These are phyloP conservation scores for Monosporascus sp. DNA, from an alignment of 2,329 filamentous ascomycete species.

Conservation along the genomic window DNA sequence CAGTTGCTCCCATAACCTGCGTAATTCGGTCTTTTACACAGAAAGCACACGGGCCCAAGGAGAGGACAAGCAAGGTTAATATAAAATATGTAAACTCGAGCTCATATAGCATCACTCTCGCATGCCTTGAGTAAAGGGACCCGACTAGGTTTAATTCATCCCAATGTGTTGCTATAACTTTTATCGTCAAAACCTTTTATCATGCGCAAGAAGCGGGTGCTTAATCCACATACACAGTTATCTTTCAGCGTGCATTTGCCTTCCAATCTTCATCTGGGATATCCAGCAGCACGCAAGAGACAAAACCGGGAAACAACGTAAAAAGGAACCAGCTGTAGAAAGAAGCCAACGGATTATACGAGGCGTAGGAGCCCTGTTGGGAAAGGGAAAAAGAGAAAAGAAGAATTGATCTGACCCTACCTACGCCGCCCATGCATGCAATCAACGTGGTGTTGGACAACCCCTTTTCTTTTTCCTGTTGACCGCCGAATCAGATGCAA, in stretches of 20 bases:
- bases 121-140: background rate
- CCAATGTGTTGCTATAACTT: background rate
- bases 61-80: background rate
- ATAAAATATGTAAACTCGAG: background rate
- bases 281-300: too few relatives aligned
- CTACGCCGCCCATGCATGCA: background rate
- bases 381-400: background rate
- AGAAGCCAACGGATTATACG: background rate
- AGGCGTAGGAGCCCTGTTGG: too few relatives aligned
- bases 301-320: too few relatives aligned
- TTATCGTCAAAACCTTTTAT: background rate
- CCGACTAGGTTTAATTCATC: background rate
- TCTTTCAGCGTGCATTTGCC: too few relatives aligned
- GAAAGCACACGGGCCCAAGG: background rate
- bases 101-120: background rate
- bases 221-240: too few relatives aligned
- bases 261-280: too few relatives aligned
- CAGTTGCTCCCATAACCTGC: background rate
- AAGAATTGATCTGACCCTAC: background rate
- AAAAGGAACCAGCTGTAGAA: background rate
- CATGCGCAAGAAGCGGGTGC: too few relatives aligned
- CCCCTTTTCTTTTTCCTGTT: background rate
- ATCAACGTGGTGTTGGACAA: background rate
- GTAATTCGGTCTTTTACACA: background rate
- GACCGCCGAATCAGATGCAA: too few relatives aligned